phyloP scores from a whole-genome alignment of 345 rosid genomes.

The Hibiscus syriacus region DNA sequence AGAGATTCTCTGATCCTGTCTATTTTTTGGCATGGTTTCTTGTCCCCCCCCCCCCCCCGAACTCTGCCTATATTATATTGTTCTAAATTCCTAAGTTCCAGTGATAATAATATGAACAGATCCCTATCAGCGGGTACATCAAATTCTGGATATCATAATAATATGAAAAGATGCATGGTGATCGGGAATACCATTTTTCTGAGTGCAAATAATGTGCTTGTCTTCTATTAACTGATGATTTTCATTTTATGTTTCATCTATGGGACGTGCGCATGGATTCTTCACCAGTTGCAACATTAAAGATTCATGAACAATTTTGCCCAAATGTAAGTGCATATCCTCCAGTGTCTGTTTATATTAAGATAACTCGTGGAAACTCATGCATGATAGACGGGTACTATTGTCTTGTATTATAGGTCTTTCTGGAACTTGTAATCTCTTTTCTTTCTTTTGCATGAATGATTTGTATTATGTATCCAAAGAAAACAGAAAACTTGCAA shows the following conservation, averaged over 20 bases:
- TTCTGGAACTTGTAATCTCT: not conserved
- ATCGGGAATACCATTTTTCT: not conserved
- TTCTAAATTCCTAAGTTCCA: not conserved
- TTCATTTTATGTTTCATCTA: conserved; percentile 16
- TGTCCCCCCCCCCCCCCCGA: not conserved
- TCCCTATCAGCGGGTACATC: not conserved
- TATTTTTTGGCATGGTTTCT: not conserved
- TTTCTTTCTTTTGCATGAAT: no score
- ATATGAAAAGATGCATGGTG: not conserved
- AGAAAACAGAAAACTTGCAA: no score
- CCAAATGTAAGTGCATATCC: conserved; percentile 35
- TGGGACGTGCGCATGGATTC: conserved; percentile 39
- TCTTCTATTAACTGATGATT: no score
- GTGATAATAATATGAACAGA: not conserved
- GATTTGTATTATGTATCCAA: no score
- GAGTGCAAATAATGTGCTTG: conserved; percentile 4
- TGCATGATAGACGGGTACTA: not conserved
- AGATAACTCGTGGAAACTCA: not conserved
- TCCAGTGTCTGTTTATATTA: not conserved
- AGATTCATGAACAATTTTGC: conserved; percentile 41
- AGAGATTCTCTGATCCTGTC: not conserved
- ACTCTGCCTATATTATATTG: not conserved
- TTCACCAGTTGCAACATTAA: conserved; percentile 41
- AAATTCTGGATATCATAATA: not conserved
- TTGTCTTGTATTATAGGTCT: not conserved